Evolutionary conservation across 2,329 filamentous ascomycete species (phyloP).

Genomic region (Epichloe sp.): DNA sequence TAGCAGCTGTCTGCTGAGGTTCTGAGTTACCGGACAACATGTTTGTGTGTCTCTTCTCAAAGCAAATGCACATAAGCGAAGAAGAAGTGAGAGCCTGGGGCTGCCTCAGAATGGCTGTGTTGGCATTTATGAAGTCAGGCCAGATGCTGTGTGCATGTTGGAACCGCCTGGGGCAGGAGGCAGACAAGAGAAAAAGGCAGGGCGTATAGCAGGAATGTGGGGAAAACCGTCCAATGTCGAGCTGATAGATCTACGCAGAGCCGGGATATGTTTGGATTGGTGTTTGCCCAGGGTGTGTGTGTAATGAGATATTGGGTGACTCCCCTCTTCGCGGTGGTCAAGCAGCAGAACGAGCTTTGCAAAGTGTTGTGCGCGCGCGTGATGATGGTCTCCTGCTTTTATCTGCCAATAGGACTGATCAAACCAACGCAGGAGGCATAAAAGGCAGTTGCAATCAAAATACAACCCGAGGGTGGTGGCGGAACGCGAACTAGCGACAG

Average conservation of each 20-base stretch:
- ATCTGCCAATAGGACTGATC: neutral
- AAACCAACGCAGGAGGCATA: neutral
- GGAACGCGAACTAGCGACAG: conserved; percentile 5
- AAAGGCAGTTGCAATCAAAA: neutral
- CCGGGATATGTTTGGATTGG: conserved; percentile 1
- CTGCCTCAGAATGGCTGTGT: conserved; percentile 18
- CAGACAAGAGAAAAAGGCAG: conserved; percentile 1
- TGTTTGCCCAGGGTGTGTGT: conserved; percentile 2
- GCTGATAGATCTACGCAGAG: conserved; percentile 4
- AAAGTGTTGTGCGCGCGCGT: neutral
- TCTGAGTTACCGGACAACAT: conserved; percentile 15
- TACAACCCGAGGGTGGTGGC: conserved; percentile 1
- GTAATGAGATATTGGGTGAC: neutral
- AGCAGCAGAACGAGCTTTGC: neutral
- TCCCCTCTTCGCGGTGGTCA: neutral
- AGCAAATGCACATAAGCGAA: conserved; percentile 12
- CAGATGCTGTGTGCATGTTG: conserved; percentile 23
- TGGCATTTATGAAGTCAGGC: conserved; percentile 24
- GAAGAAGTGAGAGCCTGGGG: conserved; percentile 10
- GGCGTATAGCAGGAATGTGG: conserved; percentile 4
- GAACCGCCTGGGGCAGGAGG: conserved; percentile 14
- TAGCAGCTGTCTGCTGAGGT: conserved; percentile 12
- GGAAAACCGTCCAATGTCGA: conserved; percentile 5
- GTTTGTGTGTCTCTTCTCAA: conserved; percentile 9
- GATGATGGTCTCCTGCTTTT: neutral